A percentile compares a stretch with the other conserved stretches of the same genome.
Conservation (phyloP, 257 asterid genomes). For the Coffea eugenioides region DNA sequence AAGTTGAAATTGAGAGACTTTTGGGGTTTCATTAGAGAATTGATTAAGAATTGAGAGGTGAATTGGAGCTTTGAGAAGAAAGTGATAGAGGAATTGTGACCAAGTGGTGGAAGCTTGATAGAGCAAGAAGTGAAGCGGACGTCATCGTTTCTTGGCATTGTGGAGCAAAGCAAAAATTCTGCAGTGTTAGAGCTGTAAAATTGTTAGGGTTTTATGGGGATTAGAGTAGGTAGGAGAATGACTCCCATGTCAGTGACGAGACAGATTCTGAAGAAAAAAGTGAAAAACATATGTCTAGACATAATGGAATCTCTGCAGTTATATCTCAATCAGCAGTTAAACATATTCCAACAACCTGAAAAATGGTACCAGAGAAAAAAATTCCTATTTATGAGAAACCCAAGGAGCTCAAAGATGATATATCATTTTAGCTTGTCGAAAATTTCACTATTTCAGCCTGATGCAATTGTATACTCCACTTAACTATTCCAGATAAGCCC, state of each 20-base stretch:
- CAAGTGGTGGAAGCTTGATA: slow-evolving; percentile 50
- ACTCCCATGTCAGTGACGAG: too few species aligned
- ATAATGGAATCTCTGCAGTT: neutral
- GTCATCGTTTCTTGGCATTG: slow-evolving; percentile 57
- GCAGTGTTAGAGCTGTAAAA: neutral
- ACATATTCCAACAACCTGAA: neutral
- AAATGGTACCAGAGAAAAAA: neutral
- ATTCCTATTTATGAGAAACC: neutral
- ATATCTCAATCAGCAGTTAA: neutral
- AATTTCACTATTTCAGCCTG: neutral
- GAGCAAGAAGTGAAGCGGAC: slow-evolving; percentile 57
- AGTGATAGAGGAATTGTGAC: slow-evolving; percentile 13
- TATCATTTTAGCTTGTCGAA: neutral
- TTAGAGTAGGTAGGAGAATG: neutral
- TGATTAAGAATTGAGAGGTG: slow-evolving; percentile 29
- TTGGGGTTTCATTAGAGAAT: slow-evolving; percentile 28
- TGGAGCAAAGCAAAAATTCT: neutral
- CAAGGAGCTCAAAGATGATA: neutral
- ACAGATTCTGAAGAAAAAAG: too few species aligned
- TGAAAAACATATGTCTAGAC: too few species aligned
- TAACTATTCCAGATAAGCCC: neutral
- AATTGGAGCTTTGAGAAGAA: slow-evolving; percentile 20
- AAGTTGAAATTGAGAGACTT: slow-evolving; percentile 44
- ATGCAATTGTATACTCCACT: neutral
- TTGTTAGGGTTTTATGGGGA: slow-evolving; percentile 18